Percentiles rank a stretch among this genome's conserved stretches.
These are phyloP conservation scores for Botrytis hyacinthi DNA, from an alignment of 2,329 filamentous ascomycete species.

Conservation along the genomic window DNA sequence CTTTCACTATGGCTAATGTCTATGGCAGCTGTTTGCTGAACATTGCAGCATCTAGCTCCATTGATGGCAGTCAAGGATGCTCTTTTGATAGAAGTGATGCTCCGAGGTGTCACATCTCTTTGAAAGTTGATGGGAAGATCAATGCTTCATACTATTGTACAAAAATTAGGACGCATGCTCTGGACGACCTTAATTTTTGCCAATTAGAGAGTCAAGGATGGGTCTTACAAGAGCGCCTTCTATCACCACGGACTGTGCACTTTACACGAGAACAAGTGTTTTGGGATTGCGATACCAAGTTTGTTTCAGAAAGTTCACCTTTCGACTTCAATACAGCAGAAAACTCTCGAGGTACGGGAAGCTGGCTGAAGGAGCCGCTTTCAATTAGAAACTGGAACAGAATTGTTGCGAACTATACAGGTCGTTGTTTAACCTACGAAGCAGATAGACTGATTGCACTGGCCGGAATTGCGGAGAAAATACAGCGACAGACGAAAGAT, in stretches of 20 bases:
- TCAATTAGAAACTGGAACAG: background rate
- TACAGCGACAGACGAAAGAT: background rate
- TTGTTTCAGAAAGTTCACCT: background rate
- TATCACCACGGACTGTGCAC: background rate
- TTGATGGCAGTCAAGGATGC: background rate
- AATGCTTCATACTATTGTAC: background rate
- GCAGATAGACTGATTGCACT: background rate
- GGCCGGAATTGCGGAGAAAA: background rate
- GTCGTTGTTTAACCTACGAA: background rate
- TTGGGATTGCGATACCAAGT: background rate
- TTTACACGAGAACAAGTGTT: background rate
- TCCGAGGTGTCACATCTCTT: background rate
- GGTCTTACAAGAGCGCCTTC: background rate
- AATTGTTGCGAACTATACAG: background rate
- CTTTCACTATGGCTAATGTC: background rate
- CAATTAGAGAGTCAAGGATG: background rate
- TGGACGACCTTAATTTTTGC: accelerated
- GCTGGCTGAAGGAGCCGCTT: background rate
- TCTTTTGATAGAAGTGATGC: background rate
- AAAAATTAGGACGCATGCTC: accelerated
- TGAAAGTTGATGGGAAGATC: accelerated
- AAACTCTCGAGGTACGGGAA: too few species aligned
- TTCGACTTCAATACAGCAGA: too few species aligned
- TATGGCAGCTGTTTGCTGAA: background rate
- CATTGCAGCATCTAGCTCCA: background rate